Conservation (phyloP, 129 eudicot genomes). For the Flaveria linearis region DNA sequence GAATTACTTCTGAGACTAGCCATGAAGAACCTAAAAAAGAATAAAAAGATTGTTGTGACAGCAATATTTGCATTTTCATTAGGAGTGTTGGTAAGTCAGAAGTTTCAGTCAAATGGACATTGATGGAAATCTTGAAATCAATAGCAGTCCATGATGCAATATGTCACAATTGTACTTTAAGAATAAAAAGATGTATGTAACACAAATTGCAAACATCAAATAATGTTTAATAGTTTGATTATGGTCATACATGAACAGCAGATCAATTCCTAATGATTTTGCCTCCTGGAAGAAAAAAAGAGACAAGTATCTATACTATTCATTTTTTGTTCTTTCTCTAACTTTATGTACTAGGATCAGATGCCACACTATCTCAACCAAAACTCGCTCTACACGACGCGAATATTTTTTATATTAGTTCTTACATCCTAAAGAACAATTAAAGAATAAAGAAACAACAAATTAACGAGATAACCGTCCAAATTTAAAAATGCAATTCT, state of each 20-base stretch:
- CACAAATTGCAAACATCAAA: slow-evolving; percentile 6
- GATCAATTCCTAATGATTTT: slow-evolving; percentile 9
- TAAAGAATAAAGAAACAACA: not conserved
- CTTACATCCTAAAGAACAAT: not conserved
- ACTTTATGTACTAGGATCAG: slow-evolving; percentile 5
- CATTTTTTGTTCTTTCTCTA: slow-evolving; percentile 1
- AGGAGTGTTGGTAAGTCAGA: slow-evolving; percentile 56
- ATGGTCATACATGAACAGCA: slow-evolving; percentile 1
- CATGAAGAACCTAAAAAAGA: slow-evolving; percentile 38
- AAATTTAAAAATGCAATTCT: not conserved
- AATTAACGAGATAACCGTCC: not conserved
- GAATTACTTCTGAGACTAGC: slow-evolving; percentile 34
- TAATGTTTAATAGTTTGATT: slow-evolving; percentile 8
- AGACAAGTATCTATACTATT: slow-evolving; percentile 1
- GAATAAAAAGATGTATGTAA: slow-evolving; percentile 9
- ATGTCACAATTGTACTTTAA: not conserved
- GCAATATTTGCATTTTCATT: slow-evolving; percentile 64
- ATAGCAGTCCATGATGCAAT: not conserved
- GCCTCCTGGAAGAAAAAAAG: slow-evolving; percentile 3
- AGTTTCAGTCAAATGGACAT: slow-evolving; percentile 43
- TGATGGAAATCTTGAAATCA: slow-evolving; percentile 6
- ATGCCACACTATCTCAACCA: not conserved
- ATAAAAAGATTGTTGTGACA: slow-evolving; percentile 46
- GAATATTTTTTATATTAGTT: not conserved
- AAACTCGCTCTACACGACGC: not conserved